phyloP scores from a whole-genome alignment of 2,329 filamentous ascomycete species.

The Colletotrichum costaricense region DNA sequence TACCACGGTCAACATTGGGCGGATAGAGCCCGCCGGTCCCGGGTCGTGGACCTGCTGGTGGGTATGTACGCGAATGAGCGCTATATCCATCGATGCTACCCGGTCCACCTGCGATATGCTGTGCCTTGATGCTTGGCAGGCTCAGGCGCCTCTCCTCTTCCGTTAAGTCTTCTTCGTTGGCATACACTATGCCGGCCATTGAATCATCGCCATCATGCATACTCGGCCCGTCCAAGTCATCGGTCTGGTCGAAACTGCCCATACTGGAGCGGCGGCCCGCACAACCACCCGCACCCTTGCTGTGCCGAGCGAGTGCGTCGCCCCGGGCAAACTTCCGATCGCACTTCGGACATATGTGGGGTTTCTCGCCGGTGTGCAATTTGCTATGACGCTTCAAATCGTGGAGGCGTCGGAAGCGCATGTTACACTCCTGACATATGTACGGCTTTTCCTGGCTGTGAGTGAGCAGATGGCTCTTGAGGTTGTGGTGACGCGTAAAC shows the following conservation, averaged over 20 bases:
- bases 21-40: conserved; percentile 69
- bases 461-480: conserved; percentile 96
- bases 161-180: conserved; percentile 69
- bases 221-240: conserved; percentile 72
- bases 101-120: conserved; percentile 69
- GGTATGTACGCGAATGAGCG: conserved; percentile 82
- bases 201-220: conserved; percentile 64
- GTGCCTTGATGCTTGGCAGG: conserved; percentile 79
- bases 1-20: conserved; percentile 67
- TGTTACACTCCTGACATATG: conserved; percentile 91
- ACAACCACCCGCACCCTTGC: conserved; percentile 94
- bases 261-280: conserved; percentile 90
- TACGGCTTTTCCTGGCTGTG: conserved; percentile 99
- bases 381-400: conserved; percentile 97
- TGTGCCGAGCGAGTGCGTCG: conserved; percentile 93
- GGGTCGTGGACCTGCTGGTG: conserved; percentile 70
- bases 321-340: conserved; percentile 94
- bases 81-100: conserved; percentile 60
- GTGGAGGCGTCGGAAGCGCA: conserved; percentile 91
- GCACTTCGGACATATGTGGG: conserved; percentile 94
- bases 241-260: conserved; percentile 83
- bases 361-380: conserved; percentile 94
- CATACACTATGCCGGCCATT: conserved; percentile 54
- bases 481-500: conserved; percentile 96
- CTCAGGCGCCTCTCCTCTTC: conserved; percentile 74